These are phyloP conservation scores for Hirschfeldia incana DNA, from an alignment of 345 rosid genomes.

Conservation along the genomic window DNA sequence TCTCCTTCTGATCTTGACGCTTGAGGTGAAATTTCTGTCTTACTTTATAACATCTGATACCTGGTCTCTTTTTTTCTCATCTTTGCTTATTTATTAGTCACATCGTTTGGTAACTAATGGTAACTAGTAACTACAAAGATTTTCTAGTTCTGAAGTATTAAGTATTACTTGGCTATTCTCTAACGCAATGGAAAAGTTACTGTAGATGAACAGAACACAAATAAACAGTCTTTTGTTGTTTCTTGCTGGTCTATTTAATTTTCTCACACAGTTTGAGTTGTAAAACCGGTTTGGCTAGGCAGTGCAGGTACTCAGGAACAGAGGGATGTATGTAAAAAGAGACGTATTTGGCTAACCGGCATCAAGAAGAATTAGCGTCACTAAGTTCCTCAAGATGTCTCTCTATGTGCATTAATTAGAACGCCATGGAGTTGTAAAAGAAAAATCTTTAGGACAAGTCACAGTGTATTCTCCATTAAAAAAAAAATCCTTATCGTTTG, in stretches of 20 bases:
- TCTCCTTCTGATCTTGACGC: background rate
- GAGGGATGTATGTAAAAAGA: background rate
- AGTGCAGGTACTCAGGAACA: background rate
- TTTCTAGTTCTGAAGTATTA: background rate
- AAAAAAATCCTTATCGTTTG: too few relatives aligned
- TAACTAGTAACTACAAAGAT: background rate
- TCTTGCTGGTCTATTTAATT: background rate
- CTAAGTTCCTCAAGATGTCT: slow-evolving; percentile 47
- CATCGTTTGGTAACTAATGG: slow-evolving; percentile 12
- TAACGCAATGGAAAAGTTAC: slow-evolving; percentile 39
- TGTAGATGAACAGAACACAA: background rate
- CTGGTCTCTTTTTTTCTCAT: background rate
- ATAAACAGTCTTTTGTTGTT: background rate
- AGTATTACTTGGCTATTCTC: slow-evolving; percentile 43
- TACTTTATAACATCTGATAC: background rate
- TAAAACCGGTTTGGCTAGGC: slow-evolving; percentile 45
- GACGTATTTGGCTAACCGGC: background rate
- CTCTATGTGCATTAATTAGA: background rate
- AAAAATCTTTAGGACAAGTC: too few relatives aligned
- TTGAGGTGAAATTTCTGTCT: background rate
- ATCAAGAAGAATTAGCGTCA: slow-evolving; percentile 27
- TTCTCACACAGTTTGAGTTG: background rate
- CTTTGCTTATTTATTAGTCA: background rate
- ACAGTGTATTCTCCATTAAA: too few relatives aligned
- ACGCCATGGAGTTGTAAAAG: too few relatives aligned